A percentile compares a stretch with the other conserved stretches of the same genome.
Conservation (phyloP, 1,139 yeast species). For the Pichia sp. region DNA sequence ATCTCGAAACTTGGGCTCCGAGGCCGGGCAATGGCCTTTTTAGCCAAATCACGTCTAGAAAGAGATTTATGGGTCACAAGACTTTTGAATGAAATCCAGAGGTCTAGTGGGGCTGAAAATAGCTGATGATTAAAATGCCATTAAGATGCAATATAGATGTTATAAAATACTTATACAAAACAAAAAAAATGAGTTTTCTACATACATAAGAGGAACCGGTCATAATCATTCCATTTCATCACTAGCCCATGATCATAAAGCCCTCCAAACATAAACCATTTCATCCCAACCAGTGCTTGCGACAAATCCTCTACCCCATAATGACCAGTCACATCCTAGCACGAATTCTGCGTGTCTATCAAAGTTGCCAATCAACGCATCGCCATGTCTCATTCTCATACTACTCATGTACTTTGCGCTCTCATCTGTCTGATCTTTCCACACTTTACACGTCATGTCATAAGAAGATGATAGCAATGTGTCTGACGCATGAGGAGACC, state of each 20-base stretch:
- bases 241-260: slow-evolving; percentile 9
- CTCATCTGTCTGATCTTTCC: slow-evolving; percentile 65
- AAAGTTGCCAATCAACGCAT: slow-evolving; percentile 52
- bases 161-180: no score
- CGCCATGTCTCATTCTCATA: slow-evolving; percentile 31
- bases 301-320: slow-evolving; percentile 98
- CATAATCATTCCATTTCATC: no score
- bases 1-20: slow-evolving; percentile 54
- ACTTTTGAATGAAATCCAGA: slow-evolving; percentile 55
- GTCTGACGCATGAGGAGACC: slow-evolving; percentile 85
- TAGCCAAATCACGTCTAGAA: slow-evolving; percentile 77
- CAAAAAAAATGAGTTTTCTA: no score
- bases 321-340: slow-evolving; percentile 89
- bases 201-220: no score
- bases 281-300: slow-evolving; percentile 98
- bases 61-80: slow-evolving; percentile 76
- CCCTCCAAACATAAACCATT: slow-evolving; percentile 85
- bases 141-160: no score
- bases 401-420: slow-evolving; percentile 37
- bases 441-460: slow-evolving; percentile 85
- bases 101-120: slow-evolving; percentile 27
- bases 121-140: no score
- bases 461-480: slow-evolving; percentile 71
- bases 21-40: slow-evolving; percentile 63
- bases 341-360: slow-evolving; percentile 79